Conservation (phyloP, 345 rosid species). For the Eucalyptus lansdowneana region DNA sequence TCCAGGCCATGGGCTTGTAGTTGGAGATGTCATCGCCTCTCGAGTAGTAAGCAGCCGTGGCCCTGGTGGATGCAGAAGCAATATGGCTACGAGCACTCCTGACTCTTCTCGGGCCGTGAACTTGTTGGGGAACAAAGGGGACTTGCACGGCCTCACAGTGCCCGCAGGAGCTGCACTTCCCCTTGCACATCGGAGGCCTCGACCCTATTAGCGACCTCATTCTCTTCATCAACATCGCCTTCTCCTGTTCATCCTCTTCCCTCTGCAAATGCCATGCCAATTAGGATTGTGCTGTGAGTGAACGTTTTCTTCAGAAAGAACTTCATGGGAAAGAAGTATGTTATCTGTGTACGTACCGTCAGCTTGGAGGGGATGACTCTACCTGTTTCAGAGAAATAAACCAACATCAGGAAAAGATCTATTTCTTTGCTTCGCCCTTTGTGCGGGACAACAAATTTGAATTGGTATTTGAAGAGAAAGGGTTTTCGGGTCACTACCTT, state of each 20-base stretch:
- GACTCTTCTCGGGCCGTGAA: not conserved
- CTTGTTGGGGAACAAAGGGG: slow-evolving; percentile 20
- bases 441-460: not conserved
- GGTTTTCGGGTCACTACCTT: not conserved
- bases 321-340: not conserved
- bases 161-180: slow-evolving; percentile 36
- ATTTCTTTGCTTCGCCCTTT: not conserved
- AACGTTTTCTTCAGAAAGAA: not conserved
- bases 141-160: slow-evolving; percentile 59
- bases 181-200: slow-evolving; percentile 51
- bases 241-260: slow-evolving; percentile 3
- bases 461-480: not conserved
- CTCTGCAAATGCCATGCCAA: not conserved
- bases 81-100: not conserved
- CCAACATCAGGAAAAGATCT: not conserved
- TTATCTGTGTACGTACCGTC: not conserved
- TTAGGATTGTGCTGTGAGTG: not conserved
- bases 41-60: slow-evolving; percentile 1
- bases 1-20: slow-evolving; percentile 76
- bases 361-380: not conserved
- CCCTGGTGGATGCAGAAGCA: not conserved
- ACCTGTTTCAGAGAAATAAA: not conserved
- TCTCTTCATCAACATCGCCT: not conserved
- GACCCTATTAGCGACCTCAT: slow-evolving; percentile 41
- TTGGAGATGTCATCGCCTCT: slow-evolving; percentile 48